A percentile compares a stretch with the other conserved stretches of the same genome.
Evolutionary conservation across 345 rosid species (phyloP).

Genomic region (Brassica napus): Da-Ae NC_063444.1:47845001-47845500

Average conservation of each 20-base stretch:
- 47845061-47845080: constrained; percentile 17
- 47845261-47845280: background rate
- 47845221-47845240: background rate
- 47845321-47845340: background rate
- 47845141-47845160: background rate
- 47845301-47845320: background rate
- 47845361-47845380: background rate
- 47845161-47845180: background rate
- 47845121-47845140: constrained; percentile 20
- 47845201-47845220: background rate
- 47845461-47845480: background rate
- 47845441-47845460: background rate
- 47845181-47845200: background rate
- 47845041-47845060: constrained; percentile 28
- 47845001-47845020: constrained; percentile 29
- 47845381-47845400: background rate
- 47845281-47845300: background rate
- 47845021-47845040: constrained; percentile 13
- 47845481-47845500: constrained; percentile 22
- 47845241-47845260: background rate
- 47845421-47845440: background rate
- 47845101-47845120: constrained; percentile 28
- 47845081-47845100: constrained; percentile 33
- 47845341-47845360: background rate
- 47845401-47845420: constrained; percentile 2